Evolutionary conservation across 1,284 basidiomycete species (phyloP).

Genomic region (Taiwanofungus camphoratus): DNA sequence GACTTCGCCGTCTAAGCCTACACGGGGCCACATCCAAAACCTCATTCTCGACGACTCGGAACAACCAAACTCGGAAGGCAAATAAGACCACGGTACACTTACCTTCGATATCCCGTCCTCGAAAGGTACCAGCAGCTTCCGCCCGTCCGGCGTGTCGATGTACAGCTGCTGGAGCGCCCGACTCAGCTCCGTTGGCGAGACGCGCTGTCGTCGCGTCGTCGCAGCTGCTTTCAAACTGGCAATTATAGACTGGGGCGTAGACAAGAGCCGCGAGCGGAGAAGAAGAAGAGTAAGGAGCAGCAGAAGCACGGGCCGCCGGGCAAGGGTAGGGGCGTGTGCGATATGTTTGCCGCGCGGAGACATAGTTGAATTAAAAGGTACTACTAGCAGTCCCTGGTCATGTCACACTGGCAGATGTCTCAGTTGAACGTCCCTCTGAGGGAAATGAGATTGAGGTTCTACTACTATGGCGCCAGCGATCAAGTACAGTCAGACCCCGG

Average conservation of each 20-base stretch:
- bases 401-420: no score
- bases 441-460: no score
- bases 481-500: no score
- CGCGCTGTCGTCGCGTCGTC: constrained; percentile 16
- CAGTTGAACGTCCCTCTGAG: no score
- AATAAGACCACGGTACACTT: neutral
- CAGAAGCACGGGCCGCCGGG: no score
- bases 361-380: no score
- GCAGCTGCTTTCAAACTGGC: constrained; percentile 28
- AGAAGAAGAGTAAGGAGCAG: no score
- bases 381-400: no score
- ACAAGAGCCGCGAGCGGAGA: constrained; percentile 37
- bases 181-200: constrained; percentile 31
- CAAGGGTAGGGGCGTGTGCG: no score
- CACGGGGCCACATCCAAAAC: neutral
- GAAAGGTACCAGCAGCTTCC: constrained; percentile 65
- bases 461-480: no score
- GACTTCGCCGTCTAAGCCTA: no score
- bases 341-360: no score
- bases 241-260: constrained; percentile 15
- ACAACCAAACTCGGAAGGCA: neutral
- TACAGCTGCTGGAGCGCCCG: constrained; percentile 53
- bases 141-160: constrained; percentile 48
- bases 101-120: constrained; percentile 55
- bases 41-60: neutral